These are phyloP conservation scores for Metarhizium rileyi DNA, from an alignment of 2,329 filamentous ascomycete species.

Conservation along the genomic window DNA sequence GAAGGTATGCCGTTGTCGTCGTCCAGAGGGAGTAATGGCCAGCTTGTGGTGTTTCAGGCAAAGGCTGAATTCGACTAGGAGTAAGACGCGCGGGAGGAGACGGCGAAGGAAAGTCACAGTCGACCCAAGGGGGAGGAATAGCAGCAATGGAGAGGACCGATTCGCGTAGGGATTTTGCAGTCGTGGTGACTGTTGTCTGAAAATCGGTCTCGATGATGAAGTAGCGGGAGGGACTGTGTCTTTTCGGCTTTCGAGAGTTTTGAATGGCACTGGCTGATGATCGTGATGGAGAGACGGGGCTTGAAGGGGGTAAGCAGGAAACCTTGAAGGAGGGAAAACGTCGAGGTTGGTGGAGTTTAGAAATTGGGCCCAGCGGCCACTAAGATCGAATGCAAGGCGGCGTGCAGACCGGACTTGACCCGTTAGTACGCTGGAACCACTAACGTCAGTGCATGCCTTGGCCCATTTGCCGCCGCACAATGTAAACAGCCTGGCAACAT, in stretches of 20 bases:
- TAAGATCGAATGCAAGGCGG: too few species aligned
- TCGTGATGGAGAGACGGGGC: background rate
- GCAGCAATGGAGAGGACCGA: background rate
- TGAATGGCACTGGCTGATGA: conserved; percentile 1
- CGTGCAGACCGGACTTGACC: too few species aligned
- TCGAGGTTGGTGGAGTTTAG: conserved; percentile 3
- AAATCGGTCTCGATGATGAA: conserved; percentile 1
- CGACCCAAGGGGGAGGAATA: background rate
- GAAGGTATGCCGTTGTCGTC: conserved; percentile 6
- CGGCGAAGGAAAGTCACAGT: conserved; percentile 2
- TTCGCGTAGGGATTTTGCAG: conserved; percentile 1
- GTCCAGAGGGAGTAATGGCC: conserved; percentile 8
- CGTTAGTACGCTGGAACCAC: too few species aligned
- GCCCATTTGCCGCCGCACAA: too few species aligned
- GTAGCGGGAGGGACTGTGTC: background rate
- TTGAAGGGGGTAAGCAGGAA: background rate
- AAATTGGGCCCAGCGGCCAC: background rate
- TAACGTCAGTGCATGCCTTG: too few species aligned
- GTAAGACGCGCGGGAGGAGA: conserved; percentile 2
- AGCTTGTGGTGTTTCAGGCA: conserved; percentile 16
- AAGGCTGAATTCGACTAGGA: conserved; percentile 9
- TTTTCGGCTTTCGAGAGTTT: conserved; percentile 1
- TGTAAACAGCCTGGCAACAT: too few species aligned
- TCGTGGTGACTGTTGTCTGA: background rate
- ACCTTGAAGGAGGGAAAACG: background rate